Conservation (phyloP, 495 filamentous ascomycete genomes). For the Neurospora sp. region DNA sequence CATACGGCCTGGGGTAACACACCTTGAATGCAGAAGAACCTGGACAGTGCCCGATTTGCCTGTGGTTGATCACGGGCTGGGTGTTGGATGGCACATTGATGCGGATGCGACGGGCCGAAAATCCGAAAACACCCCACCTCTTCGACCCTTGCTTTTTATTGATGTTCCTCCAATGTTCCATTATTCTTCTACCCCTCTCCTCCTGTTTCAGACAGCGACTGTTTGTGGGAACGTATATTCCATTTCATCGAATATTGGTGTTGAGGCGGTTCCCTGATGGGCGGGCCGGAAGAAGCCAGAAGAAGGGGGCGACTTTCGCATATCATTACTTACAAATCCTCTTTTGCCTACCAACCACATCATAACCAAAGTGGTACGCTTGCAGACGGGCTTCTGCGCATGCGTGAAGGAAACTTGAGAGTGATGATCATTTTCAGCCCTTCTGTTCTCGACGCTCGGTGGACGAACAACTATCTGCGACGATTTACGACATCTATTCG, state of each 20-base stretch:
- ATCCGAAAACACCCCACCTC: not conserved
- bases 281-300: not conserved
- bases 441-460: not conserved
- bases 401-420: not conserved
- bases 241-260: not conserved
- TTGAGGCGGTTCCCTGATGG: not conserved
- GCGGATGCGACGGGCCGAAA: not conserved
- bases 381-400: not conserved
- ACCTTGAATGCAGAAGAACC: not conserved
- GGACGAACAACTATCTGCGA: not conserved
- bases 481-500: not conserved
- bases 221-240: not conserved
- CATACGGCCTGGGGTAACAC: not conserved
- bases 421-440: not conserved
- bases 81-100: not conserved
- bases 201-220: not conserved
- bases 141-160: not conserved
- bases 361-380: not conserved
- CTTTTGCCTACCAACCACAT: not conserved
- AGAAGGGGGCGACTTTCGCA: not conserved
- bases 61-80: not conserved
- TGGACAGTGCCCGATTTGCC: not conserved
- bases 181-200: not conserved
- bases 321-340: not conserved
- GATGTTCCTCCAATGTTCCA: not conserved